Percentiles rank a stretch among this genome's conserved stretches.
These are phyloP conservation scores for Orychophragmus violaceus DNA, from an alignment of 345 rosid genomes.

Conservation along the genomic window DNA sequence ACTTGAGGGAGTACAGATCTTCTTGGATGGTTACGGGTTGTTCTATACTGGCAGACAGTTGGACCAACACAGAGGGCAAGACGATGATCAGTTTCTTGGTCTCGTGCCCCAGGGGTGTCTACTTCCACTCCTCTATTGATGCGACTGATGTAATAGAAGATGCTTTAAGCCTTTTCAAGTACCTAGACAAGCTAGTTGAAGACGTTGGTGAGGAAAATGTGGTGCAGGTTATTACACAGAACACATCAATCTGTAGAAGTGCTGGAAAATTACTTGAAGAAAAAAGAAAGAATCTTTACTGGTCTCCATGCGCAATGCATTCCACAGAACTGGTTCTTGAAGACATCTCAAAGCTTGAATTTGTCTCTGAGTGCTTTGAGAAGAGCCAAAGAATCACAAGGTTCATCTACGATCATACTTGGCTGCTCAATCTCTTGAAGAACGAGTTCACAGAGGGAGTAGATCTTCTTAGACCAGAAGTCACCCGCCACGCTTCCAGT, in stretches of 20 bases:
- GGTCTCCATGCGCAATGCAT: constrained; percentile 71
- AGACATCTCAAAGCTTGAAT: constrained; percentile 52
- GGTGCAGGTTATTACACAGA: constrained; percentile 64
- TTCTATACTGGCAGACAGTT: constrained; percentile 56
- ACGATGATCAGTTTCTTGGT: constrained; percentile 51
- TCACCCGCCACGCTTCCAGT: constrained; percentile 41
- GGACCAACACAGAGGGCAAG: constrained; percentile 59
- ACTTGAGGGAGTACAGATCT: constrained; percentile 41
- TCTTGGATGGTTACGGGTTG: constrained; percentile 49
- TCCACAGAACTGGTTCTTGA: constrained; percentile 63
- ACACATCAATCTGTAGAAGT: constrained; percentile 42
- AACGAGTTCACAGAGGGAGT: constrained; percentile 56
- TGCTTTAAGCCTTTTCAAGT: constrained; percentile 44
- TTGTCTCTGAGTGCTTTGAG: constrained; percentile 57
- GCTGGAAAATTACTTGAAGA: constrained; percentile 85
- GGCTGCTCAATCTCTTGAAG: constrained; percentile 61
- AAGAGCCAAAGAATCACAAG: constrained; percentile 59
- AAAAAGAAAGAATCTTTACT: constrained; percentile 60
- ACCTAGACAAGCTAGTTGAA: constrained; percentile 62
- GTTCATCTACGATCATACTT: constrained; percentile 48
- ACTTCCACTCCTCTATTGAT: constrained; percentile 59
- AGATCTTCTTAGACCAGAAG: constrained; percentile 60
- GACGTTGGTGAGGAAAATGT: constrained; percentile 74
- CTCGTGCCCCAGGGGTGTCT: constrained; percentile 55
- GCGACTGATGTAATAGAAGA: constrained; percentile 53